Conservation (phyloP, 225 moss, liverwort and hornwort genomes). For the Pseudoscleropodium purum region DNA sequence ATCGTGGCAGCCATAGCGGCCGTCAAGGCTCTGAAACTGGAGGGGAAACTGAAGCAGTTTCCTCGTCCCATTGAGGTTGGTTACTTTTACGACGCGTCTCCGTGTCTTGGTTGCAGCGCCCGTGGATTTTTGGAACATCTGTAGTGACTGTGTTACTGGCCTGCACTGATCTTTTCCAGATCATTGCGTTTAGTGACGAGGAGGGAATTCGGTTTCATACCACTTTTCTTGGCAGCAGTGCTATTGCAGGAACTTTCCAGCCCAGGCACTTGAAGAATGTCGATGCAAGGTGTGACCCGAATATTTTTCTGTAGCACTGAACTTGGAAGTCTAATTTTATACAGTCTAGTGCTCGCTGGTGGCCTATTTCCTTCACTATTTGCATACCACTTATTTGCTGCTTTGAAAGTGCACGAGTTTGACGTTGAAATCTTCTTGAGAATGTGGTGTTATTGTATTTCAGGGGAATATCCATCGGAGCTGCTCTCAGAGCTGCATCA, state of each 20-base stretch:
- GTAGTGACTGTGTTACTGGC: slow-evolving; percentile 27
- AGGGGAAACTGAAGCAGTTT: slow-evolving; percentile 61
- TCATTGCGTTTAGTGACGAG: slow-evolving; percentile 99
- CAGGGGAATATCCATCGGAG: slow-evolving; percentile 71
- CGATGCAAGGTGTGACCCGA: slow-evolving; percentile 51
- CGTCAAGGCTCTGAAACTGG: slow-evolving; percentile 59
- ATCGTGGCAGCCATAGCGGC: slow-evolving; percentile 76
- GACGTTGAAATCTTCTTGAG: background rate
- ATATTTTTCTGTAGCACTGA: background rate
- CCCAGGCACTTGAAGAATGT: slow-evolving; percentile 45
- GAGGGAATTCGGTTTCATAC: slow-evolving; percentile 97
- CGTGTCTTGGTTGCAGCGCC: slow-evolving; percentile 26
- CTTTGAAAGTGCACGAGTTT: background rate
- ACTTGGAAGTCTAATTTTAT: background rate
- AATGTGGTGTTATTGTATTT: background rate
- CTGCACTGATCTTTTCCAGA: slow-evolving; percentile 51
- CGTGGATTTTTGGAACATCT: slow-evolving; percentile 3
- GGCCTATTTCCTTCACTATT: background rate
- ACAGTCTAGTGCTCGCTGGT: background rate
- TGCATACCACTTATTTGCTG: background rate
- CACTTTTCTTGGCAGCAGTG: slow-evolving; percentile 91
- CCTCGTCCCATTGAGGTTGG: slow-evolving; percentile 96
- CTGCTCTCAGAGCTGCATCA: slow-evolving; percentile 49
- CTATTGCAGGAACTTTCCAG: slow-evolving; percentile 73
- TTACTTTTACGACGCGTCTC: slow-evolving; percentile 16